Base-by-base conservation (phyloP, 768 basidiomycete genomes). In the Clavaria fumosa region DNA sequence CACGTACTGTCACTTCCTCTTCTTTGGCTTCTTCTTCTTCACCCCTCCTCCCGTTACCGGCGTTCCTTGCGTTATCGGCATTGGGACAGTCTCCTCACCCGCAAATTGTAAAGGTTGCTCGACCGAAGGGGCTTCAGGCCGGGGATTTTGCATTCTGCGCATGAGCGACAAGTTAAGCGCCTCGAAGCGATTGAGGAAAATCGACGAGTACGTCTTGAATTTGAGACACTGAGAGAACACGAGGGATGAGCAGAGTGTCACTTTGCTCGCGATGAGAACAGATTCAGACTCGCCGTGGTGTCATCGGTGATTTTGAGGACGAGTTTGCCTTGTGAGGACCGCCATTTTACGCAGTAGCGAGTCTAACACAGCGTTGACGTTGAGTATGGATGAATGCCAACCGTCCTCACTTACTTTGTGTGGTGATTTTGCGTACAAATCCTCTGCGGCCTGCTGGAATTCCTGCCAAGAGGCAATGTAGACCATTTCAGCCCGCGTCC, bases 141-240 rank as follows among this genome's bases (percentile, higher is more conserved):
- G 64, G 11, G 52, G 66, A 50, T 89, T 86, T 52, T 75, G 80
- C 78, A 89, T 88, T 59, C 80, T 82, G 49, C 78, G 70, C 65
- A 88, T 81, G 37, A 95, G 64, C 5, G 80, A 74, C 30, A 82
- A 69, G 53, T 93, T 95, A 43, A 97, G 68, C 5, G 78, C 69
- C 57, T 96, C 90, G 61, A 97, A 96, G 47, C 91, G 82, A 66
- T 96, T 95, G 45, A 97, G 77, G 60, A 86, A 88, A 53, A 93
- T 78, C 35, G 84, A 86, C 2, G 90, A 95, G 48, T 79, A 77
- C 1, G 91, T 93, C 58, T 91, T 89, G 67, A 93, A 96, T 58
- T 91, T 95, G 48, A 96, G 67, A 55, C 89, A 93, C 93, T 97
- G 53, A 23, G 3, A 20, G 7, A 9, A 4, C 6, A 20, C n/a